phyloP scores from a whole-genome alignment of 495 filamentous ascomycete species.

The Penicillium nucicola region DNA sequence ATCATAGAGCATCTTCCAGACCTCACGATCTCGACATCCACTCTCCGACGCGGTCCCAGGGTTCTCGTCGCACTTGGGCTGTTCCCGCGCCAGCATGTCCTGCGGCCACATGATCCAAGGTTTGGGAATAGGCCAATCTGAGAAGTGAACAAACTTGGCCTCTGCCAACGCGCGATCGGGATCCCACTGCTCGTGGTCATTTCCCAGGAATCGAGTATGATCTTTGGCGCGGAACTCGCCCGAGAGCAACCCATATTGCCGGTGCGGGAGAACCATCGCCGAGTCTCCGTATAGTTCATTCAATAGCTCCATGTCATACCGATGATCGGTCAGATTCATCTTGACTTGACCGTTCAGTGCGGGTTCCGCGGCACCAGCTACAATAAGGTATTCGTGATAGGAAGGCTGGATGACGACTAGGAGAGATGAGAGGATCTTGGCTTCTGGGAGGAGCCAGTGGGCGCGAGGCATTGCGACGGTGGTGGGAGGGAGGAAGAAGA shows the following conservation, averaged over 20 bases:
- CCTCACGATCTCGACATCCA: constrained; percentile 60
- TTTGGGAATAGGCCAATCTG: constrained; percentile 77
- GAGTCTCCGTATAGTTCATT: constrained; percentile 65
- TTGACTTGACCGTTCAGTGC: constrained; percentile 35
- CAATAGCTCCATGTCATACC: constrained; percentile 72
- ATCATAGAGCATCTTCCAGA: constrained; percentile 70
- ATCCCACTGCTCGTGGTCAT: constrained; percentile 64
- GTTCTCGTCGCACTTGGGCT: constrained; percentile 56
- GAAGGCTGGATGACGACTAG: constrained; percentile 65
- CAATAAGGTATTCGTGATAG: constrained; percentile 46
- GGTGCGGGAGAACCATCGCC: constrained; percentile 73
- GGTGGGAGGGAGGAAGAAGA: constrained; percentile 65
- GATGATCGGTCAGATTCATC: constrained; percentile 26
- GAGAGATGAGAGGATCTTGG: constrained; percentile 55
- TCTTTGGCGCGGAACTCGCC: constrained; percentile 65
- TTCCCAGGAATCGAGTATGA: constrained; percentile 62
- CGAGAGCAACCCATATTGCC: constrained; percentile 65
- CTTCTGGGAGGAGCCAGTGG: constrained; percentile 62
- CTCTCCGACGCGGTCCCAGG: constrained; percentile 42
- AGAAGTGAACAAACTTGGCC: constrained; percentile 78
- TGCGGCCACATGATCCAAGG: constrained; percentile 68
- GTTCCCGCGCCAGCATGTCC: constrained; percentile 48
- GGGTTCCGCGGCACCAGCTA: constrained; percentile 40
- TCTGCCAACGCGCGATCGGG: constrained; percentile 58
- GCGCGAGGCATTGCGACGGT: constrained; percentile 64